A percentile compares a stretch with the other conserved stretches of the same genome.
Evolutionary conservation across 768 basidiomycete species (phyloP).

Genomic region (Floccularia luteovirens): DNA sequence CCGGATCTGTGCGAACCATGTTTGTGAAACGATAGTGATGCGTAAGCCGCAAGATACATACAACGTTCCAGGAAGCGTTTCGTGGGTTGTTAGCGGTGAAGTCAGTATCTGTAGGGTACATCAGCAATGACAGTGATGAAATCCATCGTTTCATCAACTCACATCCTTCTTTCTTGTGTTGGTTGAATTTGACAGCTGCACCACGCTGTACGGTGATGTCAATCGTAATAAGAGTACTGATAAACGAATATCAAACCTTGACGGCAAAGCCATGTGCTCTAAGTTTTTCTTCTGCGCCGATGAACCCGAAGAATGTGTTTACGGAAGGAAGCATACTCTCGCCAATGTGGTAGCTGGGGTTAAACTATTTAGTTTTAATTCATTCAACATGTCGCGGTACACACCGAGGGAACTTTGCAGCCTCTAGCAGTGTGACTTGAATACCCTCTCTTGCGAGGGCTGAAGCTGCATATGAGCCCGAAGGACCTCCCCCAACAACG

Average conservation of each 20-base stretch:
- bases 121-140: not conserved
- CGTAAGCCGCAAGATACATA: constrained; percentile 10
- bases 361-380: not conserved
- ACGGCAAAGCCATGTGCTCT: constrained; percentile 20
- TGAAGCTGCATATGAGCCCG: constrained; percentile 18
- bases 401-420: constrained; percentile 15
- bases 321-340: constrained; percentile 30
- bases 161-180: constrained; percentile 29
- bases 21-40: constrained; percentile 3
- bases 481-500: constrained; percentile 16
- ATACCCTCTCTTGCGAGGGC: constrained; percentile 18
- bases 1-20: constrained; percentile 13
- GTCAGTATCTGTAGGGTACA: constrained; percentile 22
- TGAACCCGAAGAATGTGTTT: constrained; percentile 24
- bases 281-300: constrained; percentile 26
- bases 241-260: constrained; percentile 15
- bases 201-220: constrained; percentile 19
- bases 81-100: constrained; percentile 18
- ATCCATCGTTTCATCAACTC: not conserved
- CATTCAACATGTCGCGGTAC: not conserved
- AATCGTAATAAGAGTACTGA: not conserved
- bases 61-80: constrained; percentile 28
- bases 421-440: constrained; percentile 19
- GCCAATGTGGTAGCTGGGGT: constrained; percentile 27
- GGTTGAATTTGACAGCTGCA: constrained; percentile 32